Base-by-base conservation (phyloP, 345 rosid species). In the Dipteronia sinensis region DNA sequence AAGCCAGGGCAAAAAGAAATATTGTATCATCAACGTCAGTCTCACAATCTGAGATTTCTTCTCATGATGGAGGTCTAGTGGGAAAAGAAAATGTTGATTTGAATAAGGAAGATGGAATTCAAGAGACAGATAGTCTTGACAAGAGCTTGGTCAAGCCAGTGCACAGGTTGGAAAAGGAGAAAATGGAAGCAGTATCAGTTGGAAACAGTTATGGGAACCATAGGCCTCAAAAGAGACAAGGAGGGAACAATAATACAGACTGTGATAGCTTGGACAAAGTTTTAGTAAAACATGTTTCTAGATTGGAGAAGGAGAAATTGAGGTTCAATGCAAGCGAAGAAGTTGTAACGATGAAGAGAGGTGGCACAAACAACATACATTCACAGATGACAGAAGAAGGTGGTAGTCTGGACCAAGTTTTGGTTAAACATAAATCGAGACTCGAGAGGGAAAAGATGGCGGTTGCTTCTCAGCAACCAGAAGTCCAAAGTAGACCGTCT, bases 251-350 rank as follows among this genome's bases (percentile, higher is more conserved):
- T 53, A 71, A 67, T 66, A 79, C 80, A 3, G 78, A 79, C 34
- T 80, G 83, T 69, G 89, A 87, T 71, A 92, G 97, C 75, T 82
- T 94, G 74, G 97, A 94, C 84, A 91, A 96, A 85, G 80, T 92
- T 79, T 56, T 96, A 69, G 97, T 92, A 68, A 94, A 91, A 86
- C 97, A 87, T 87, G 89, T 89, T 66, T 87, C 97, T 34, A 87
- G 81, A 81, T 85, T 94, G 53, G 98, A 92, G 84, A 90, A 82
- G 58, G 96, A 95, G 88, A 88, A 85, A 81, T 79, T 85, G 81
- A 83, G 70, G 69, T 63, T 71, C 76, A 85, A 72, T 7, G 78
- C 81, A 72, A 78, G 68, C 23, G 86, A 83, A 73, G 87, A 78
- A 73, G 75, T 62, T 27, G 73, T 79, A 31, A 89, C 87, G 65